Evolutionary conservation across 306 rosid species (phyloP), one percentile per base, ranked within the genome.

Genomic region (Canavalia gladiata): DNA sequence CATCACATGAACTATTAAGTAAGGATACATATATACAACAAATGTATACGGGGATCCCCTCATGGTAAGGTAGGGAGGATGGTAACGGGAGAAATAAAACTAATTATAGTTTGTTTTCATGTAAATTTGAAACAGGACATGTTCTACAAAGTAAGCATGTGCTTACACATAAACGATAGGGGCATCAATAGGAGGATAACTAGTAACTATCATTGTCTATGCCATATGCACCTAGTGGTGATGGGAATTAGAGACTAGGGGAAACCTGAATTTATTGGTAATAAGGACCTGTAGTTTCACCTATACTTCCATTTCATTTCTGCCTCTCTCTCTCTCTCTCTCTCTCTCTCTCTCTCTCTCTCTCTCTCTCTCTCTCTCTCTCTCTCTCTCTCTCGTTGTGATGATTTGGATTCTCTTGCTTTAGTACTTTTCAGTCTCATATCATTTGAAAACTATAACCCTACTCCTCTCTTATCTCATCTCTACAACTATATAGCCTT

Each of bases 201-300:
- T 80, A 88, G 88, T 96, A 91, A 89, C 81, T 87, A 97, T 92
- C 98, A 50, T 73, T 92, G 91, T 94, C 97, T 87, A 68, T 90
- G 79, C 86, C 87, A 86, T 88, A 85, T 87, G 74, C 88, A 71
- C 77, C 82, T 72, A 85, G 68, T 82, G 82, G 69, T 72, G 70
- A 74, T 87, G 87, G 81, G 80, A 86, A 75, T 84, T 80, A 49
- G 81, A 82, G 86, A 18, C 25, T 18, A 18, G 25, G 25, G 25
- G 25, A 18, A 18, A 18, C 25, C 25, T 18, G 25, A 18, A 18
- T 18, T 18, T 18, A 18, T 18, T 18, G 25, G 25, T 0, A 18
- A 18, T 18, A 18, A 18, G 25, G 25, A 18, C 25, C 25, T 18
- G 25, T 18, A 18, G 25, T 18, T 18, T 18, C 25, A 18, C 25